phyloP scores from a whole-genome alignment of 176 grass and related monocot species.

The Carex scoparia region DNA sequence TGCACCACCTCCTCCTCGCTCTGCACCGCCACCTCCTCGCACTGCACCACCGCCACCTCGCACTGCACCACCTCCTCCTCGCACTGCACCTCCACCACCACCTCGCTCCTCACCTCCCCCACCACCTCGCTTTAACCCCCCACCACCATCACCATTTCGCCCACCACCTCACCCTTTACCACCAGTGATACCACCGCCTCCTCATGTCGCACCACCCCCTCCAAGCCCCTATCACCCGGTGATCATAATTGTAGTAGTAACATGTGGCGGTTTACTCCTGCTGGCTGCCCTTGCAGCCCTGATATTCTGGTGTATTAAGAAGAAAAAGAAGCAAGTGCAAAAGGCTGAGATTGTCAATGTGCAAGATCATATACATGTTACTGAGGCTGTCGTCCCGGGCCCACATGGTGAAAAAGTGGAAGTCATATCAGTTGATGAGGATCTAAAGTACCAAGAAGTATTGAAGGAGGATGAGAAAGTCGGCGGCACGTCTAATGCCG shows the following conservation, averaged over 20 bases:
- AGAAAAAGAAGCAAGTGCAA: slow-evolving; percentile 26
- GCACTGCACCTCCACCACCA: not conserved
- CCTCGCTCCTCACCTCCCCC: slow-evolving; percentile 3
- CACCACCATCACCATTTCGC: slow-evolving; percentile 23
- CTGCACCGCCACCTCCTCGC: not conserved
- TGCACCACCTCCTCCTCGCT: not conserved
- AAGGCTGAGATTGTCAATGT: slow-evolving; percentile 46
- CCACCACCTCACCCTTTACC: slow-evolving; percentile 31
- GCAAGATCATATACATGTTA: slow-evolving; percentile 49
- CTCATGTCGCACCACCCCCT: slow-evolving; percentile 31
- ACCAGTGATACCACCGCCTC: slow-evolving; percentile 12
- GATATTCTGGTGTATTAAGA: slow-evolving; percentile 66
- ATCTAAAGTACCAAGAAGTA: slow-evolving; percentile 48
- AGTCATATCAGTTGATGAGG: slow-evolving; percentile 51
- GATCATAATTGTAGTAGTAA: slow-evolving; percentile 72
- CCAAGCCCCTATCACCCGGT: slow-evolving; percentile 40
- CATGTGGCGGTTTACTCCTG: slow-evolving; percentile 50
- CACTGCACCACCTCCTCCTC: not conserved
- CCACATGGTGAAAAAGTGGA: slow-evolving; percentile 29
- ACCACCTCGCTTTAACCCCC: slow-evolving; percentile 24
- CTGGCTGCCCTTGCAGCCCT: slow-evolving; percentile 52
- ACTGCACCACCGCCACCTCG: slow-evolving; percentile 12
- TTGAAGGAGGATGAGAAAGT: slow-evolving; percentile 36
- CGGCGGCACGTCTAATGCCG: not conserved
- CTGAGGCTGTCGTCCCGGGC: slow-evolving; percentile 31